A percentile compares a stretch with the other conserved stretches of the same genome.
These are phyloP conservation scores for Sporothrix luriei DNA, from an alignment of 2,329 filamentous ascomycete genomes.

Conservation along the genomic window DNA sequence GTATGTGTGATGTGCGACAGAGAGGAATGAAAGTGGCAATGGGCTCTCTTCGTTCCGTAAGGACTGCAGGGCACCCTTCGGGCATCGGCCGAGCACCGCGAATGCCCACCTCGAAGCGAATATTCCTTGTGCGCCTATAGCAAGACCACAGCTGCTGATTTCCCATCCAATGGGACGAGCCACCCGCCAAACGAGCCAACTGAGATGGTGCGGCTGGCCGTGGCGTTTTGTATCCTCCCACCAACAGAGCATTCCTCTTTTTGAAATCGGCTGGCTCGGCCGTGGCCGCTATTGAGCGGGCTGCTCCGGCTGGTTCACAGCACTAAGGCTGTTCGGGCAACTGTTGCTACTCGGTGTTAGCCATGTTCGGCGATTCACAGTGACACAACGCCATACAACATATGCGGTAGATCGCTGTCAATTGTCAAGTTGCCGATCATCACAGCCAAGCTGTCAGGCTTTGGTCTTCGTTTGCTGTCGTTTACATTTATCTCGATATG, in stretches of 20 bases:
- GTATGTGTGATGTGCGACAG: neutral
- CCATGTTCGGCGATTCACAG: neutral
- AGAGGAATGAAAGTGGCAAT: slow-evolving; percentile 1
- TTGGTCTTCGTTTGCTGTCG: neutral
- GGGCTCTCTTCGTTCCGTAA: neutral
- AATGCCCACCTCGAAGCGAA: neutral
- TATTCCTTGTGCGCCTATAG: too few species aligned
- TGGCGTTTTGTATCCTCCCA: slow-evolving; percentile 9
- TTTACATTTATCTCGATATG: neutral
- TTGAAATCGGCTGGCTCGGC: slow-evolving; percentile 17
- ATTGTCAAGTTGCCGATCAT: neutral
- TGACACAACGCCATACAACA: neutral
- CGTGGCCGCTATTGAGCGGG: slow-evolving; percentile 22
- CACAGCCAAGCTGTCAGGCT: neutral
- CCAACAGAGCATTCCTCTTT: neutral
- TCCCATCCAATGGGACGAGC: too few species aligned
- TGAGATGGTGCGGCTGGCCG: slow-evolving; percentile 7
- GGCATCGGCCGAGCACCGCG: neutral
- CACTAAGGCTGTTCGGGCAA: neutral
- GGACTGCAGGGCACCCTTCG: too few species aligned
- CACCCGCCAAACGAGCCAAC: slow-evolving; percentile 1
- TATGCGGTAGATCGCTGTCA: neutral
- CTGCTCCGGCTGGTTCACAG: slow-evolving; percentile 10
- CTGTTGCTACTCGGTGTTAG: neutral
- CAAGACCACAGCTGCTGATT: neutral